Base-by-base conservation (phyloP, 169 alveolate genomes). In the Eimeria brunetti region DNA sequence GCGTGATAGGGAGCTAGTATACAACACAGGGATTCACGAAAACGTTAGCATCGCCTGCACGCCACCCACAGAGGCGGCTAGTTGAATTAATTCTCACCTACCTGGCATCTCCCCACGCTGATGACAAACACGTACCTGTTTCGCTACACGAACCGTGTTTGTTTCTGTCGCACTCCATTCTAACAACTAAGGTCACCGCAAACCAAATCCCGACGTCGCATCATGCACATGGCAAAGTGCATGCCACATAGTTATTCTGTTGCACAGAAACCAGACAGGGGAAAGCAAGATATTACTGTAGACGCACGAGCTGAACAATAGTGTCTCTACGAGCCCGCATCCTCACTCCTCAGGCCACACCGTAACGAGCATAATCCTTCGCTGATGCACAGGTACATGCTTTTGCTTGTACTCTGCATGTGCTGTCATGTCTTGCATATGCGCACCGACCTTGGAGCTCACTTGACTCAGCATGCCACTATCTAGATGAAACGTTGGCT, bases 221-320 rank as follows among this genome's bases (percentile, higher is more conserved):
- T 38, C n/a, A 3, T 38, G 75, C 75, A 64, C 5, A 64, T 27
- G 75, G 12, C 75, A 64, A 27, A 18, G 0, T n/a, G 36, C 75
- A 1, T 5, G 76, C 6, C 22, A 18, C 0, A 64, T 30, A n/a
- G 18, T 33, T 12, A 12, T 18, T 22, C 44, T 9, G 5, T 1
- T 30, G 51, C 80, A 3, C 9, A 14, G 36, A 69, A 69, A 1
- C 8, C 12, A 33, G 80, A 8, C 1, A 14, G 80, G 16, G 0
- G 49, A 69, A 69, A 69, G 16, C 44, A 67, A 33, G 24, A 24
- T 33, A 69, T 69, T 16, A 69, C 36, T 69, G 9, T 16, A 64
- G 76, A 69, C 80, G 80, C 80, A 69, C 80, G 80, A 69, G 80
- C 80, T 69, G 51, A 69, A 69, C 51, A 33, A 6, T 36, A 2